Evolutionary conservation across 2,329 filamentous ascomycete genomes (phyloP), one percentile per base, ranked within the genome.

Genomic region (Ceratocystis destructans): DNA sequence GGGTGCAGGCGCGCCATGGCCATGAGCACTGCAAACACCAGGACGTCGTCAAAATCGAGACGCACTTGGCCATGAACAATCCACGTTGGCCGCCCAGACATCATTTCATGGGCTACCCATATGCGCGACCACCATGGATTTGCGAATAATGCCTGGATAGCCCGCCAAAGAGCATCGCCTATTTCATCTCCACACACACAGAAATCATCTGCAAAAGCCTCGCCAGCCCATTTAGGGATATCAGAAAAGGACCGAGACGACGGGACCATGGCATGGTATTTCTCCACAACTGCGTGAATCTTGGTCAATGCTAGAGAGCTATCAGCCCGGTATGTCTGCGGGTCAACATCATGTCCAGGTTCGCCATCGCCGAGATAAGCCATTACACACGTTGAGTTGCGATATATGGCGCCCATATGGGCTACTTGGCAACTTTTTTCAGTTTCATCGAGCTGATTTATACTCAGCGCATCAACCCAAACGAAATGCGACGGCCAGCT

Each of bases 401-500:
- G 46, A 44, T 71, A 73, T 48, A 73, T 72, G 8, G 68, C 59
- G 44, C 69, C 61, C 69, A 73, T 72, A 17, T 70, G 53, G 2
- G 67, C 64, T 48, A 73, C 70, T 17, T 73, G 70, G 4, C 66
- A 20, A 20, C 68, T 71, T 66, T 72, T 73, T 46, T 73, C 72
- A 1, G 28, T 37, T 7, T 66, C 61, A 37, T 72, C 68, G 7
- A 70, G 57, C 37, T 72, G 72, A 61, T 73, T 69, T 64, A 73
- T 72, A 37, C 71, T 72, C 8, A 73, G 33, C 22, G 71, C 69
- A 66, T 73, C 72, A 5, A 67, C 70, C 72, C 72, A 73, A 45
- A 73, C 50, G 15, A 66, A 65, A 25, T 61, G 46, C 5, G 65
- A 66, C 22, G 68, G 69, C 64, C 66, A 67, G 44, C 44, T 61